Conservation (phyloP, 1,139 yeast genomes). For the Taphrina sp. region DNA sequence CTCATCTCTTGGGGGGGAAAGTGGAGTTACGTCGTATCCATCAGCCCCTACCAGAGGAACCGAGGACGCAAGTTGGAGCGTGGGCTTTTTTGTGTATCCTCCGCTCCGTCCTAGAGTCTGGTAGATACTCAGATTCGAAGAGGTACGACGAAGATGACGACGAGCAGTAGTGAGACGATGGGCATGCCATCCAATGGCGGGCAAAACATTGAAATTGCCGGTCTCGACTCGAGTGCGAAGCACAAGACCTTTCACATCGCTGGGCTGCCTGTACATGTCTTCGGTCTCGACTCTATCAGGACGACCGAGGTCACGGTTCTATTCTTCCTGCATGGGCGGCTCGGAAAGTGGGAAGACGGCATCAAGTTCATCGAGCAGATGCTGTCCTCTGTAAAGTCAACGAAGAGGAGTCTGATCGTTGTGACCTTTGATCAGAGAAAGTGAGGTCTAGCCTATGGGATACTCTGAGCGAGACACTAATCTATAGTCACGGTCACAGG, state of each 20-base stretch:
- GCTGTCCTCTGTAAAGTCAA: conserved; percentile 7
- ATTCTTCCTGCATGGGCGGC: conserved; percentile 33
- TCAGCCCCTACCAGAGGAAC: too few relatives aligned
- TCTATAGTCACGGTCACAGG: conserved; percentile 16
- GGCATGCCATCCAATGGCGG: conserved; percentile 16
- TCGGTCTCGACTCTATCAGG: conserved; percentile 38
- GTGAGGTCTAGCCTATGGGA: conserved; percentile 53
- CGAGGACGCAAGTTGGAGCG: too few relatives aligned
- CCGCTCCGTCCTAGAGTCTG: too few relatives aligned
- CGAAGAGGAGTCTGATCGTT: conserved; percentile 44
- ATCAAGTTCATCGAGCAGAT: conserved; percentile 7
- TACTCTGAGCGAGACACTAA: conserved; percentile 41
- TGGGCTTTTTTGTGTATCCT: too few relatives aligned
- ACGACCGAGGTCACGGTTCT: conserved; percentile 22
- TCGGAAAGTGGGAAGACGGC: conserved; percentile 28
- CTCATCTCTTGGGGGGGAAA: too few relatives aligned
- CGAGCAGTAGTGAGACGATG: conserved; percentile 6
- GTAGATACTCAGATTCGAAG: too few relatives aligned
- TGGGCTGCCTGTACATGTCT: conserved; percentile 40
- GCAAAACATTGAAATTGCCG: not conserved
- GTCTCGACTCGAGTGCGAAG: not conserved
- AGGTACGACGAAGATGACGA: too few relatives aligned
- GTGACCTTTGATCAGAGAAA: conserved; percentile 61
- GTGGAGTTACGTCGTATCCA: too few relatives aligned
- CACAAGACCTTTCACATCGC: conserved; percentile 35